Evolutionary conservation across 2,329 filamentous ascomycete genomes (phyloP).

Genomic region (Aspergillus quadricinctus): DNA sequence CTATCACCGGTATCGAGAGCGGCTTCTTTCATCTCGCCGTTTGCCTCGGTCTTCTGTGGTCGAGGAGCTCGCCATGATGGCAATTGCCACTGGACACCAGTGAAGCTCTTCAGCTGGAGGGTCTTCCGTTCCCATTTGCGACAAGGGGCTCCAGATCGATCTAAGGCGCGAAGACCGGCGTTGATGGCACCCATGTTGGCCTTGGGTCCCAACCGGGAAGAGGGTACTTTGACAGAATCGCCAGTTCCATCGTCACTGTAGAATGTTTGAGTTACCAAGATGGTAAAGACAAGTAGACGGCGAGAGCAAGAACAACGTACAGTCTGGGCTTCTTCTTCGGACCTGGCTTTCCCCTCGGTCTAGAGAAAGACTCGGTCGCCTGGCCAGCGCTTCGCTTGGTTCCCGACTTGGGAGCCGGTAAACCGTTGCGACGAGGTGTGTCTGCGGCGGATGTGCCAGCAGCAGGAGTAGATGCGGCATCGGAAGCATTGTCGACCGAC

Average conservation of each 20-base stretch:
- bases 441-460: conserved; percentile 35
- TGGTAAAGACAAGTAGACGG: background rate
- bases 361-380: conserved; percentile 59
- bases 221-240: conserved; percentile 37
- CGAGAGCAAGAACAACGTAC: conserved; percentile 55
- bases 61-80: conserved; percentile 69
- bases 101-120: conserved; percentile 87
- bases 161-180: conserved; percentile 86
- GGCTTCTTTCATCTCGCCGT: conserved; percentile 55
- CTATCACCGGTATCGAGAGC: conserved; percentile 53
- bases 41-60: conserved; percentile 47
- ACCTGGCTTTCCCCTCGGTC: conserved; percentile 78
- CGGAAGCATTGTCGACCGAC: conserved; percentile 40
- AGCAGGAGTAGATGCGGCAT: conserved; percentile 37
- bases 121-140: conserved; percentile 83
- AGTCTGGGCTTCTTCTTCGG: conserved; percentile 94
- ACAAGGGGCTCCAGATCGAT: conserved; percentile 86
- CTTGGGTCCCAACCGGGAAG: conserved; percentile 79
- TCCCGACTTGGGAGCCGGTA: conserved; percentile 64
- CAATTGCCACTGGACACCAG: conserved; percentile 76
- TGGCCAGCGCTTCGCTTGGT: conserved; percentile 54
- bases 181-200: conserved; percentile 98
- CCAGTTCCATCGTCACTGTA: conserved; percentile 48
- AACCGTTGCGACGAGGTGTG: conserved; percentile 69
- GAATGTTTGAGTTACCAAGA: conserved; percentile 1